Percentiles rank a stretch among this genome's conserved stretches.
Evolutionary conservation across 257 asterid genomes (phyloP).

Genomic region (Leptodermis oblonga): DNA sequence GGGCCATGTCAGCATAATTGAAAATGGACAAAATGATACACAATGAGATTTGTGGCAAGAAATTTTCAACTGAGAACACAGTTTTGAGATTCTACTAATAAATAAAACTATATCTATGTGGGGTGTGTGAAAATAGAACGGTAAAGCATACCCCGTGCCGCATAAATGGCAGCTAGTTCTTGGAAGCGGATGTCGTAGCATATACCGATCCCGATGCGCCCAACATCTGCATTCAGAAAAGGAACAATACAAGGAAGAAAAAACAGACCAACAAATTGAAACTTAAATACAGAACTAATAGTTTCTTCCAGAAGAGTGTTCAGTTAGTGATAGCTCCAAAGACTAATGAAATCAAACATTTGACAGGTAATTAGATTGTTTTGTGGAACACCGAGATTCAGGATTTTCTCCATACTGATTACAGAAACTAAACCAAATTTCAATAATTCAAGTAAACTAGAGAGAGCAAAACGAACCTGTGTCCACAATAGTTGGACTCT

Average conservation of each 20-base stretch:
- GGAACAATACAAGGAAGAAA: conserved; percentile 9
- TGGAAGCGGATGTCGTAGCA: conserved; percentile 84
- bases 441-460: not conserved
- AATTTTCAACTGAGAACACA: not conserved
- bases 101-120: not conserved
- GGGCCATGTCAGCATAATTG: not conserved
- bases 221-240: conserved; percentile 56
- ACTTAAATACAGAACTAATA: not conserved
- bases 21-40: not conserved
- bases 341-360: not conserved
- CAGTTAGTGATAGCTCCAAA: not conserved
- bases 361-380: not conserved
- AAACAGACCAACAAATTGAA: conserved; percentile 3
- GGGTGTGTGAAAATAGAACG: too few species aligned
- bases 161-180: conserved; percentile 81
- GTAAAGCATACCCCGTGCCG: conserved; percentile 59
- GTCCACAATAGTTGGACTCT: conserved; percentile 74
- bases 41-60: not conserved
- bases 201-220: conserved; percentile 85
- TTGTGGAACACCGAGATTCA: not conserved
- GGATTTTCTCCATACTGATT: not conserved
- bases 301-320: not conserved
- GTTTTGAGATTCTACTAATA: not conserved
- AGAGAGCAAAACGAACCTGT: conserved; percentile 45
- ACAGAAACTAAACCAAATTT: conserved; percentile 15